Base-by-base conservation (phyloP, 2,329 filamentous ascomycete species). In the Volutella citrinella region DNA sequence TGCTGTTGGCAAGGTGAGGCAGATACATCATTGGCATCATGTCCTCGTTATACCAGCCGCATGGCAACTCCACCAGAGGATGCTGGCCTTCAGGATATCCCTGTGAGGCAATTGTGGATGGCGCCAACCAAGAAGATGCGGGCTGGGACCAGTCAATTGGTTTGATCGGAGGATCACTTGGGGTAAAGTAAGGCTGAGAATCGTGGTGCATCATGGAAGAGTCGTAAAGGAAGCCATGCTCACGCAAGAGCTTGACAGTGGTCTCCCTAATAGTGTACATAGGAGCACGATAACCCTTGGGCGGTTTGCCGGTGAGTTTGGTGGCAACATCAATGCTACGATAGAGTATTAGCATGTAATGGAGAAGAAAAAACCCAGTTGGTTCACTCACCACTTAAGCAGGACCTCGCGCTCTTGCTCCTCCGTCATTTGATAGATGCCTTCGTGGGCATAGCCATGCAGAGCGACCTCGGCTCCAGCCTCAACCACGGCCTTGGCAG, bases 11-110 rank as follows among this genome's bases (percentile, higher is more conserved):
- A 6, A 57, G 58, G 34, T 72, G 60, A 4, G 68, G 68, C 27
- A 58, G 65, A 43, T 63, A 71, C 32, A 68, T 64, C 43, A 72
- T 32, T 1, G 68, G 69, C 30, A 67, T 72, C 63, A 69, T 69
- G 40, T 72, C 69, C 40, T 72, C 69, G 19, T 55, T 59, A 37
- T 72, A 72, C 69, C 68, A 72, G 31, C 68, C 67, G n/a, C 59
- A 57, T 0, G 69, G 69, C 2, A 72, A 61, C 48, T 71, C 66
- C 4, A 72, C 63, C 5, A 72, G 46, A 1, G 33, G 27, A 19
- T 35, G 27, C 21, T 34, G 32, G n/a, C 32, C 32, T 4, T 28
- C 17, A 10, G 31, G 31, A 15, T 34, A 34, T 10, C 10, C 6
- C 17, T 34, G 23, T 5, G 31, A 35, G 9, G 26, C 26, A 30